Evolutionary conservation across 352 stramenopile species (phyloP), one percentile per base, ranked within the genome.

Genomic region (Pythium aristosporum): DNA sequence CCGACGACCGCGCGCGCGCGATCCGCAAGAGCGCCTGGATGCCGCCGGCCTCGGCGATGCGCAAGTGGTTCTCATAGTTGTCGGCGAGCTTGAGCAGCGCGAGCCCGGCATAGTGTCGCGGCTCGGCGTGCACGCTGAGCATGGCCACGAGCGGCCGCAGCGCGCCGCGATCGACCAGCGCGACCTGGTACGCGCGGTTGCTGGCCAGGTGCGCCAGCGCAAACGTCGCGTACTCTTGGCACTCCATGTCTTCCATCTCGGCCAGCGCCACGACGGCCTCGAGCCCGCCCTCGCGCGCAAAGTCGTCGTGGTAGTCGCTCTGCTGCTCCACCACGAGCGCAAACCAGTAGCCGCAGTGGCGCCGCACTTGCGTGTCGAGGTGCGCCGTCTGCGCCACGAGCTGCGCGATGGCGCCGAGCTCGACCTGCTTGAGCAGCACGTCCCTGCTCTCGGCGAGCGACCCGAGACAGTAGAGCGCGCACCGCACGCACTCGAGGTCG

Each of bases 21-120:
- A 99, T 89, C 34, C 92, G 85, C 16, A 99, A 63, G 15, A 99
- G 76, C 36, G 96, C 96, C 68, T 98, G 89, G 57, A 99, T 98
- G 6, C 96, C 96, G 39, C 96, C 96, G 70, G 98, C 93, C 63
- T 98, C 87, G 15, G 96, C 94, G 68, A 99, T 98, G 32, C 83
- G 85, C 44, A 99, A 59, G 69, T 99, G 96, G 74, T 98, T 99
- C 69, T 98, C 92, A 72, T 98, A 98, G 70, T 99, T 99, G 75
- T 99, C 96, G 13, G 96, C 95, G 41, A 99, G 82, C 71, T 99
- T 98, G 36, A 99, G 83, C n/a, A 99, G 77, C 46, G 96, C 96
- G 13, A 98, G 76, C 2, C 94, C 94, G 30, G 96, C 96, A 74
- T 98, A 99, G 71, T 99, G 92, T 11, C 94, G 83, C 20, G 94